Evolutionary conservation across 2,329 filamentous ascomycete genomes (phyloP).

Genomic region (Penicillium frequentans): DNA sequence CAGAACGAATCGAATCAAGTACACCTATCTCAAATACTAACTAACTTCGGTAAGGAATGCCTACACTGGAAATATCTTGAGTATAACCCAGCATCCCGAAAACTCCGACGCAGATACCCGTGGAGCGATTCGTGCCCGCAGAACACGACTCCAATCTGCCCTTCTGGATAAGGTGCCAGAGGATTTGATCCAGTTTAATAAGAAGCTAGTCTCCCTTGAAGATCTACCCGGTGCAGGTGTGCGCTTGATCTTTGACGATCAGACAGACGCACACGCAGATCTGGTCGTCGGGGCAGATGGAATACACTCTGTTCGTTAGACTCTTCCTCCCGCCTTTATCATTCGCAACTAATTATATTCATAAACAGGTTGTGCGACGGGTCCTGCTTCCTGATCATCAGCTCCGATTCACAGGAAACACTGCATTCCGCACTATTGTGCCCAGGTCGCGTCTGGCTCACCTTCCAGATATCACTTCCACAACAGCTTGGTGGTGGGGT

Average conservation of each 20-base stretch:
- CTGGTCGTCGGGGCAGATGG: constrained; percentile 56
- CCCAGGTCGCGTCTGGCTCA: constrained; percentile 37
- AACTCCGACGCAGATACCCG: constrained; percentile 10
- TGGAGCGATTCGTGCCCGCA: constrained; percentile 28
- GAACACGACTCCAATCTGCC: constrained; percentile 49
- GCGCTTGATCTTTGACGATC: constrained; percentile 49
- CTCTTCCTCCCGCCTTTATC: not conserved
- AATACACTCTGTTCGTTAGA: constrained; percentile 47
- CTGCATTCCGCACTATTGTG: constrained; percentile 49
- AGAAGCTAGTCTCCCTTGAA: constrained; percentile 43
- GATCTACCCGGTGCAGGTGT: constrained; percentile 40
- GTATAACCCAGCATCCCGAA: constrained; percentile 25
- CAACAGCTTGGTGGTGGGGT: constrained; percentile 48
- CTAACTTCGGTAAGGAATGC: constrained; percentile 4
- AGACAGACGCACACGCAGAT: constrained; percentile 40
- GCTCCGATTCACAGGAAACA: constrained; percentile 52
- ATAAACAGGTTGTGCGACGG: constrained; percentile 40
- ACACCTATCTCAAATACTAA: not conserved
- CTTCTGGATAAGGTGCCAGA: constrained; percentile 49
- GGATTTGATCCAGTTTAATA: constrained; percentile 47
- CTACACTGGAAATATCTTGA: constrained; percentile 12
- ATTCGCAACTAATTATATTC: not conserved
- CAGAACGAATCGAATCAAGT: not conserved
- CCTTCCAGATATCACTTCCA: constrained; percentile 29
- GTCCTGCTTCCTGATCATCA: constrained; percentile 44